phyloP scores from a whole-genome alignment of 1,139 yeast genomes.

The Kazachstania sp. region DNA sequence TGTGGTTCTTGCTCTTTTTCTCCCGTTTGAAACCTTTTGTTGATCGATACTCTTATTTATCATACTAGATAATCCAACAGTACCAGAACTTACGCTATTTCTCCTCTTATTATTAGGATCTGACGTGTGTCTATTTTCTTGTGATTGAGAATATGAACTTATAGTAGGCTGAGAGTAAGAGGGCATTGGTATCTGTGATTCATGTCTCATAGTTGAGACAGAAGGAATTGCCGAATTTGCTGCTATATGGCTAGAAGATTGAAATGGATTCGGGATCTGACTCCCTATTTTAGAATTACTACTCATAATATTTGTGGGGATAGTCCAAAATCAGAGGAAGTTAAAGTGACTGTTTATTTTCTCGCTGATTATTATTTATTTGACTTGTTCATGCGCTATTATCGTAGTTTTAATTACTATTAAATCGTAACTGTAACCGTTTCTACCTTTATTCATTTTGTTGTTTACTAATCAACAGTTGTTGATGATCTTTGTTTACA shows the following conservation, averaged over 20 bases:
- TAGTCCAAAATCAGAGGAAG: no score
- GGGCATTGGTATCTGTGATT: constrained; percentile 13
- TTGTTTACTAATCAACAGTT: not conserved
- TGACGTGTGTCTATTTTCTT: constrained; percentile 1
- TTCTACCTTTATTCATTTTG: not conserved
- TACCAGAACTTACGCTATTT: constrained; percentile 12
- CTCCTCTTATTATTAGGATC: constrained; percentile 12
- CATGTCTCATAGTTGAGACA: not conserved
- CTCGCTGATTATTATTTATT: no score
- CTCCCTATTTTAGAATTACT: not conserved
- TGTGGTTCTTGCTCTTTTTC: constrained; percentile 13
- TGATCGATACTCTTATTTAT: constrained; percentile 20
- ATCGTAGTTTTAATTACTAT: no score
- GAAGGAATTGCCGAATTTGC: not conserved
- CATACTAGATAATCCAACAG: constrained; percentile 20
- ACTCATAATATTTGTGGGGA: not conserved
- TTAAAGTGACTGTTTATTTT: no score
- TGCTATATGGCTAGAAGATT: not conserved
- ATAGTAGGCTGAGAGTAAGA: constrained; percentile 3
- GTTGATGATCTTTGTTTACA: not conserved
- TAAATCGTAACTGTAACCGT: no score
- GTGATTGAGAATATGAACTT: not conserved
- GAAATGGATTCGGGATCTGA: constrained; percentile 7
- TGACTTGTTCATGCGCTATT: no score
- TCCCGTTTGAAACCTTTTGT: not conserved